These are phyloP conservation scores for Scytalidium sp. DNA, from an alignment of 2,329 filamentous ascomycete genomes.

Conservation along the genomic window DNA sequence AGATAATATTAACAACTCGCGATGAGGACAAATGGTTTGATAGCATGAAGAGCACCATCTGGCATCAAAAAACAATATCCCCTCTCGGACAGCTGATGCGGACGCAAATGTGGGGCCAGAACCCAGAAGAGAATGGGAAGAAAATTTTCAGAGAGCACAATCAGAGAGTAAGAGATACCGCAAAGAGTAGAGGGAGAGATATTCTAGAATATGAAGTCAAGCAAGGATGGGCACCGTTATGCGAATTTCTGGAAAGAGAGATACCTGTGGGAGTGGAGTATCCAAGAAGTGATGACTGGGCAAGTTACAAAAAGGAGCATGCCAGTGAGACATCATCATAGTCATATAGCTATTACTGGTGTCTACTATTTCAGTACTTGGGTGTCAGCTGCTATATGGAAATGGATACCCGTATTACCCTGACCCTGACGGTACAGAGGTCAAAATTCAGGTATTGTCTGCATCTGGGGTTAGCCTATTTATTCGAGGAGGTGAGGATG, in stretches of 20 bases:
- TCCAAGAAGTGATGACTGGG: slow-evolving; percentile 11
- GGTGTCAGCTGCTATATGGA: too few relatives aligned
- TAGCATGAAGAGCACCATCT: slow-evolving; percentile 9
- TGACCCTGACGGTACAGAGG: too few relatives aligned
- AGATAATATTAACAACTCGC: slow-evolving; percentile 14
- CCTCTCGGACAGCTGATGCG: background rate
- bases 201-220: slow-evolving; percentile 13
- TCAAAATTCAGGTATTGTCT: too few relatives aligned
- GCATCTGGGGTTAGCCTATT: too few relatives aligned
- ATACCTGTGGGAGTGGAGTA: slow-evolving; percentile 8
- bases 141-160: slow-evolving; percentile 8
- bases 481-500: too few relatives aligned
- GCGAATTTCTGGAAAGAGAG: slow-evolving; percentile 13
- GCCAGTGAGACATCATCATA: too few relatives aligned
- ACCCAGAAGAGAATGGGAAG: slow-evolving; percentile 5
- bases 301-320: slow-evolving; percentile 2
- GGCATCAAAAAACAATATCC: slow-evolving; percentile 1
- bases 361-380: too few relatives aligned
- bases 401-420: too few relatives aligned
- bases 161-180: slow-evolving; percentile 1
- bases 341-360: too few relatives aligned
- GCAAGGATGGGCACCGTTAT: slow-evolving; percentile 15
- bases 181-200: background rate
- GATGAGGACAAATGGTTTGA: slow-evolving; percentile 14
- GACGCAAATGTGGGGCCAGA: slow-evolving; percentile 7